Evolutionary conservation across 345 rosid genomes (phyloP).

Genomic region (Ceriops zippeliana): DNA sequence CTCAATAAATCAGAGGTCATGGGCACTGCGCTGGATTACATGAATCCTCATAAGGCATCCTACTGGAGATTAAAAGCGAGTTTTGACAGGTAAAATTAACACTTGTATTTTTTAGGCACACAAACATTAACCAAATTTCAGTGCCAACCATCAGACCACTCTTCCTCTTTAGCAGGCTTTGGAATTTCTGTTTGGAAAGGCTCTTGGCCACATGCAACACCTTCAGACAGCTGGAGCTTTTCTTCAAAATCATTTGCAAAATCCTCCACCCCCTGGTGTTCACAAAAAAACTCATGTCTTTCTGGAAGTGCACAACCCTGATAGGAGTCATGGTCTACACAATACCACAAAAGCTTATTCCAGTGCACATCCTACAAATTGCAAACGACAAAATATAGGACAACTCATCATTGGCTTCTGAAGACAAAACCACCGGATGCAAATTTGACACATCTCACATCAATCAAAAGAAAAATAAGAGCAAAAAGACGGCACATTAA

Average conservation of each 20-base stretch:
- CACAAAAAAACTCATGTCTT: conserved; percentile 1
- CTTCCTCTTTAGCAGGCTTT: conserved; percentile 40
- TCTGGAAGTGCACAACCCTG: conserved; percentile 27
- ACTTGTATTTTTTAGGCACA: neutral
- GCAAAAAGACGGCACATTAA: neutral
- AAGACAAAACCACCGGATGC: neutral
- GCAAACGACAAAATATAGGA: neutral
- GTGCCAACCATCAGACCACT: conserved; percentile 83
- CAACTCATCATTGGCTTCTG: neutral
- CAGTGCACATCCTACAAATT: conserved; percentile 19
- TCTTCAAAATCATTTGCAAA: conserved; percentile 25
- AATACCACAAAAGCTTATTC: conserved; percentile 24
- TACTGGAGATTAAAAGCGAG: too few relatives aligned
- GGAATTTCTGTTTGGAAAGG: conserved; percentile 22
- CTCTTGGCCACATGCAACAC: conserved; percentile 34
- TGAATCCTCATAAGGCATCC: too few relatives aligned
- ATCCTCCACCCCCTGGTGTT: conserved; percentile 16
- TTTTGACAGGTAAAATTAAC: too few relatives aligned
- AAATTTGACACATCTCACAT: neutral
- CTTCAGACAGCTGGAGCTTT: conserved; percentile 20
- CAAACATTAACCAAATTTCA: conserved; percentile 11
- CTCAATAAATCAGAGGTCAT: too few relatives aligned
- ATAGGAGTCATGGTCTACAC: conserved; percentile 21
- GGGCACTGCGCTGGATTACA: too few relatives aligned
- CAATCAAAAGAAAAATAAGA: too few relatives aligned